Conservation (phyloP, 108 stramenopile species). For the Aureococcus anophagefferens region DNA sequence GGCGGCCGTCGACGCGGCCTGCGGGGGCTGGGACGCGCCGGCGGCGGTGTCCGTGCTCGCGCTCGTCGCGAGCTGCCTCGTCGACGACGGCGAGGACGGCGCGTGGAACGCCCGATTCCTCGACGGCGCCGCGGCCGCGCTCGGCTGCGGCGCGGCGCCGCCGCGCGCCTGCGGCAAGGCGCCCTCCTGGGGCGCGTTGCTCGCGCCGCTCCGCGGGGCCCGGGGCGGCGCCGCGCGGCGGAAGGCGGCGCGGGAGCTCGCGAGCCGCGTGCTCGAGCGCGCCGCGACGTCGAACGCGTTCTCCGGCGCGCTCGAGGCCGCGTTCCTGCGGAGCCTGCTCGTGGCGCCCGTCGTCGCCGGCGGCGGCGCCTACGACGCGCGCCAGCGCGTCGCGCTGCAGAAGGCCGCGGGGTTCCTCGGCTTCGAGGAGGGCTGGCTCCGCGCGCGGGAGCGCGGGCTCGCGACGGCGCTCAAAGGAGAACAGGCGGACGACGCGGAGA, state of each 20-base stretch:
- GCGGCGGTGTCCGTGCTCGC: background rate
- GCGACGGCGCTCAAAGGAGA: background rate
- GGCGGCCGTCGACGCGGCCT: too few relatives aligned
- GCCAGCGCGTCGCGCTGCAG: background rate
- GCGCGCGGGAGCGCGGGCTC: background rate
- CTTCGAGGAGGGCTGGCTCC: background rate
- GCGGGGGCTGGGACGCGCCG: background rate
- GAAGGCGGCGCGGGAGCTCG: background rate
- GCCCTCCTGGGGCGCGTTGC: background rate
- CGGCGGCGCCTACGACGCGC: background rate
- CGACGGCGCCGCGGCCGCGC: background rate
- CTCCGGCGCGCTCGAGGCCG: background rate
- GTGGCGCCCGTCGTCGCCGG: background rate
- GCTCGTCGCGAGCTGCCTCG: background rate
- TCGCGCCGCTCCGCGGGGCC: background rate
- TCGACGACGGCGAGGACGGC: background rate
- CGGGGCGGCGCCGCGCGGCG: too few relatives aligned
- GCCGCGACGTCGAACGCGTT: background rate
- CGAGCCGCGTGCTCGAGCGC: background rate
- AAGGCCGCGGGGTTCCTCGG: background rate
- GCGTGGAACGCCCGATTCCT: background rate
- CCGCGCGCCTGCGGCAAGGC: background rate
- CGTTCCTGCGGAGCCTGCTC: background rate
- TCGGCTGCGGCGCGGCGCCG: background rate
- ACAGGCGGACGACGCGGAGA: too few relatives aligned